These are phyloP conservation scores for Austroboletus eburneus DNA, from an alignment of 768 basidiomycete genomes.

Conservation along the genomic window DNA sequence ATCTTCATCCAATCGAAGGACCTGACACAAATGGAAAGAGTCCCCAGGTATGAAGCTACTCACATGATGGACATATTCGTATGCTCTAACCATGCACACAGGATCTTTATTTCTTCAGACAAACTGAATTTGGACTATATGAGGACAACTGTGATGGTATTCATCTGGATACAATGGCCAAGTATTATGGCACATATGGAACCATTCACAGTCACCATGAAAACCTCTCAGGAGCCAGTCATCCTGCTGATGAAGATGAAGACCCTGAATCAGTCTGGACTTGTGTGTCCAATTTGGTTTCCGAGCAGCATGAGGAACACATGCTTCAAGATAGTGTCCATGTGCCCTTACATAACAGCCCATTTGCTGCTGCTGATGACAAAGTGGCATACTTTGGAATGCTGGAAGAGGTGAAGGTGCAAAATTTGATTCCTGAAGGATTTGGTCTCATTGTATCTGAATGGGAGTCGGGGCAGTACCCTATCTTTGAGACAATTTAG, in stretches of 20 bases:
- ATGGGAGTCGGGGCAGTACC: not conserved
- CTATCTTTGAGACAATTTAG: not conserved
- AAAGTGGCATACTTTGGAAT: not conserved
- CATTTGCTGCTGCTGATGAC: not conserved
- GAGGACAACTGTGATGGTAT: not conserved
- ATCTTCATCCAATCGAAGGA: too few relatives aligned
- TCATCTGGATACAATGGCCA: too few relatives aligned
- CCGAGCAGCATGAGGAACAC: too few relatives aligned
- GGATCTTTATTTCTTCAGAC: not conserved
- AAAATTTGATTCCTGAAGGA: not conserved
- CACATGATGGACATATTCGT: too few relatives aligned
- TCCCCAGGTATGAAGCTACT: too few relatives aligned
- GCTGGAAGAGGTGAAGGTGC: not conserved
- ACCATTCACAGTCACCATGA: too few relatives aligned
- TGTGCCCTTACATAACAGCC: not conserved
- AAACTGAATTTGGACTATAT: not conserved
- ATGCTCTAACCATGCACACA: not conserved
- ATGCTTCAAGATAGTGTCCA: not conserved
- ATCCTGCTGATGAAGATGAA: not conserved
- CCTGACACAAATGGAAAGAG: too few relatives aligned
- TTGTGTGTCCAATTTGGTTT: too few relatives aligned
- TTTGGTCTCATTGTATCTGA: not conserved
- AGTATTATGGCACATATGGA: too few relatives aligned
- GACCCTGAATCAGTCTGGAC: too few relatives aligned
- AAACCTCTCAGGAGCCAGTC: too few relatives aligned